Conservation (phyloP, 306 rosid genomes). For the Corylus heterophylla region DNA sequence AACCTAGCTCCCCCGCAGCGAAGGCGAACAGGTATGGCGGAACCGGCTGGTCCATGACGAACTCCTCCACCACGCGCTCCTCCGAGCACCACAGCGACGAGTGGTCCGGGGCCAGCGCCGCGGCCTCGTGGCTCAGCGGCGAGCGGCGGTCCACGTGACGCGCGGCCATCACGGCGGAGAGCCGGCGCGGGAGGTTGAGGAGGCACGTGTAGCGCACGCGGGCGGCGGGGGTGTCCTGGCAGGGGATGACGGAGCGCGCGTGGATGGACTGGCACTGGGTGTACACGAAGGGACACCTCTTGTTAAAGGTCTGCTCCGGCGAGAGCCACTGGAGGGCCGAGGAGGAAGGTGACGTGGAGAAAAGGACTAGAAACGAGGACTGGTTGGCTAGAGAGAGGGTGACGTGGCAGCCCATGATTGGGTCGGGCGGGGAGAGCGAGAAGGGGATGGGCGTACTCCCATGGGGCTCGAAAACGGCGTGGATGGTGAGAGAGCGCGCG, state of each 20-base stretch:
- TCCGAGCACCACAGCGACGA: conserved; percentile 47
- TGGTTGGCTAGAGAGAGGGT: conserved; percentile 53
- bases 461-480: conserved; percentile 47
- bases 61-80: conserved; percentile 85
- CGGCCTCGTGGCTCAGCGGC: conserved; percentile 45
- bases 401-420: conserved; percentile 66
- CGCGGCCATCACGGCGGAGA: conserved; percentile 84
- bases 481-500: conserved; percentile 63
- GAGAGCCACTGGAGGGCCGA: conserved; percentile 92
- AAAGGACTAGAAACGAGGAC: conserved; percentile 49
- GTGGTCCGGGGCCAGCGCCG: conserved; percentile 32
- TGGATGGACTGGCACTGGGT: conserved; percentile 95
- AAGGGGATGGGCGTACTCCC: conserved; percentile 47
- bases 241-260: conserved; percentile 84
- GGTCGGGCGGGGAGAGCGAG: conserved; percentile 45
- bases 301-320: conserved; percentile 77
- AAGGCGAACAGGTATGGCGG: conserved; percentile 95
- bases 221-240: conserved; percentile 93
- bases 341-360: conserved; percentile 66
- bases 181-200: conserved; percentile 56
- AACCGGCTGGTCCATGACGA: conserved; percentile 79
- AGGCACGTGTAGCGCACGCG: conserved; percentile 57
- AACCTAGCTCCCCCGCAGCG: conserved; percentile 76
- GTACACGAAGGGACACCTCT: conserved; percentile 69
- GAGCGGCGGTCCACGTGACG: conserved; percentile 51